Base-by-base conservation (phyloP, 192 early-diverging fungal genomes). In the Coemansia sp. region DNA sequence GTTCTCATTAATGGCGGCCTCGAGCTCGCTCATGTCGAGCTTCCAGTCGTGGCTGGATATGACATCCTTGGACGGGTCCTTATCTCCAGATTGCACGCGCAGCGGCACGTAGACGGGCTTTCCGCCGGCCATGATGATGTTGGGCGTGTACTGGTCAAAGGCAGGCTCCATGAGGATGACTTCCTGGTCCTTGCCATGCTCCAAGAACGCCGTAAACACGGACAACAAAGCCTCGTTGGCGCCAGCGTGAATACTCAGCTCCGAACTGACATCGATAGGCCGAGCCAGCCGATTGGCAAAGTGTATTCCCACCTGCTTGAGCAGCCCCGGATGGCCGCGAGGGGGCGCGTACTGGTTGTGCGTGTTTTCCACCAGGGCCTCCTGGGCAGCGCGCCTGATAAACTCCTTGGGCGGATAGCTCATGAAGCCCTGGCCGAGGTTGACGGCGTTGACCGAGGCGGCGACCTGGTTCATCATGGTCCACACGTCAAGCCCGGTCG, bases 141-240 rank as follows among this genome's bases (percentile, higher is more conserved):
- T 91, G 52, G 89, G 83, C 79, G 89, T 89, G 72, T 98, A 98
- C 82, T 90, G 90, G 72, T 98, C 96, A 82, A 96, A 98, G 68
- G 92, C 95, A 2, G 96, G 96, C 80, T 95, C 93, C 87, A 98
- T 95, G 56, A 94, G 77, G 56, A 98, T 93, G 36, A 93, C 94
- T 61, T 95, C 94, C 58, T 91, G 86, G 3, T 87, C 89, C 66
- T 76, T 67, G 35, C 78, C 73, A 20, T 89, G 87, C 74, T 94
- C 85, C 64, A 97, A 70, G 59, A 92, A 94, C 20, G 87, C 88
- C 12, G 89, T 87, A 81, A 93, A 95, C 38, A 90, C 92, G 18
- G 90, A 89, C 72, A 87, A 85, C 52, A 91, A 87, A 36, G 85
- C 91, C 84, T 94, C 93, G 59, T 93, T 93, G 16, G 92, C 93